Base-by-base conservation (phyloP, 2,329 filamentous ascomycete species). In the Nemania bipapillata region DNA sequence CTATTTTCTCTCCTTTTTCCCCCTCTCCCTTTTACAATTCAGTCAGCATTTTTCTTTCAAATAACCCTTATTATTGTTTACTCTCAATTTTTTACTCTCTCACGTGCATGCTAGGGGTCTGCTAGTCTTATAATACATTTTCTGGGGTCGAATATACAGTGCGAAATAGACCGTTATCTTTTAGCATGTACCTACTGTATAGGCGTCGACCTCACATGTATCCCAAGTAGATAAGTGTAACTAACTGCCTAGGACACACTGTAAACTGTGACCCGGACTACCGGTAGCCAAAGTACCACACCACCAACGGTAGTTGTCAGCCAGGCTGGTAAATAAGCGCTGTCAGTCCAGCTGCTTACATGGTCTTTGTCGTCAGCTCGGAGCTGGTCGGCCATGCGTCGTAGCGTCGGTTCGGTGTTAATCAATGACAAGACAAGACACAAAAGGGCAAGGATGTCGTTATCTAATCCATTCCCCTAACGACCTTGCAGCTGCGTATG, bases 381-480 rank as follows among this genome's bases (percentile, higher is more conserved):
- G 37, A 12, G 35, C 9, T 28, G 37, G 20, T 20, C 15, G 26
- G 15, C 50, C 35, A 40, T 56, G 32, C 20, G 28, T 47, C 3
- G 42, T 47, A 3, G 42, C 7, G 6, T 20, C 20, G 8, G 35
- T 6, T 40, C 35, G 42, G 20, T 47, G 42, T 20, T 7, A 24
- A 20, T 47, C 42, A 20, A 20, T 32, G 15, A 6, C n/a, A n/a
- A n/a, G n/a, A n/a, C n/a, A 15, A 5, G 17, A 24, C 12, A 20
- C 26, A 30, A 35, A 59, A 49, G 3, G 45, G 37, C 37, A 45
- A 57, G 55, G 55, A 32, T 47, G 7, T 24, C 8, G 5, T 45
- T 58, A 45, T 58, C 37, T 58, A 58, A 58, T 47, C 30, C 26
- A 22, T 15, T 47, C 22, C 42, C 42, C 28, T 12, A 20, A 17